A percentile compares a stretch with the other conserved stretches of the same genome.
These are phyloP conservation scores for Ophiocordyceps robertsii DNA, from an alignment of 2,329 filamentous ascomycete genomes.

Conservation along the genomic window DNA sequence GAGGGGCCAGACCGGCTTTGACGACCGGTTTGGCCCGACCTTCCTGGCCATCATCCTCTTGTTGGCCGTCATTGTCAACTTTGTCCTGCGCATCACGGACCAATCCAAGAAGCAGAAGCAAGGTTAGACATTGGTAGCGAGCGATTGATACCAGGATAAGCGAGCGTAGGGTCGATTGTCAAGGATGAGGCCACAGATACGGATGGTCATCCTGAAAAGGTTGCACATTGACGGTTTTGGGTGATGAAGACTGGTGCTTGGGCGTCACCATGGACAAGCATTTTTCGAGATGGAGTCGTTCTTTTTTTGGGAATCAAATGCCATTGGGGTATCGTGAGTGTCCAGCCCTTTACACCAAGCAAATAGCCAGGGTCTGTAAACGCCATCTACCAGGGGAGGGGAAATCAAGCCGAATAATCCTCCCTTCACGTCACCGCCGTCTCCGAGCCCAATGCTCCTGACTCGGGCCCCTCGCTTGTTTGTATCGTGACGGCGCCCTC, in stretches of 20 bases:
- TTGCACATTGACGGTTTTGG: too few relatives aligned
- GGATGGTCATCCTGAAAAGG: too few relatives aligned
- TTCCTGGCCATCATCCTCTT: slow-evolving; percentile 77
- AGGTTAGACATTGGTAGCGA: slow-evolving; percentile 3
- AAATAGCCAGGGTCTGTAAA: too few relatives aligned
- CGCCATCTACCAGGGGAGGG: background rate
- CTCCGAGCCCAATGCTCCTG: background rate
- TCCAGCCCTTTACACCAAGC: too few relatives aligned
- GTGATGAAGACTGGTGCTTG: too few relatives aligned
- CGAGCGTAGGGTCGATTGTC: too few relatives aligned
- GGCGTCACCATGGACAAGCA: too few relatives aligned
- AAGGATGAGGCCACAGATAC: too few relatives aligned
- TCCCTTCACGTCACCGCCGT: background rate
- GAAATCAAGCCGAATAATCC: background rate
- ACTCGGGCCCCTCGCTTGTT: slow-evolving; percentile 21
- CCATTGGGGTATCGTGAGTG: too few relatives aligned
- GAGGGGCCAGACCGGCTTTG: slow-evolving; percentile 88
- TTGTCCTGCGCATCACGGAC: slow-evolving; percentile 59
- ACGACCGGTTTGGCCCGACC: slow-evolving; percentile 89
- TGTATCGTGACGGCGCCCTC: slow-evolving; percentile 32
- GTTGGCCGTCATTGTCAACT: slow-evolving; percentile 89
- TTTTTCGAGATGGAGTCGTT: too few relatives aligned
- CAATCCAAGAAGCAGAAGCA: slow-evolving; percentile 24
- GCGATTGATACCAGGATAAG: background rate
- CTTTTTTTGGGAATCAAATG: too few relatives aligned